Evolutionary conservation across 176 grass and related monocot genomes (phyloP).

Genomic region (Ensete glaucum): DNA sequence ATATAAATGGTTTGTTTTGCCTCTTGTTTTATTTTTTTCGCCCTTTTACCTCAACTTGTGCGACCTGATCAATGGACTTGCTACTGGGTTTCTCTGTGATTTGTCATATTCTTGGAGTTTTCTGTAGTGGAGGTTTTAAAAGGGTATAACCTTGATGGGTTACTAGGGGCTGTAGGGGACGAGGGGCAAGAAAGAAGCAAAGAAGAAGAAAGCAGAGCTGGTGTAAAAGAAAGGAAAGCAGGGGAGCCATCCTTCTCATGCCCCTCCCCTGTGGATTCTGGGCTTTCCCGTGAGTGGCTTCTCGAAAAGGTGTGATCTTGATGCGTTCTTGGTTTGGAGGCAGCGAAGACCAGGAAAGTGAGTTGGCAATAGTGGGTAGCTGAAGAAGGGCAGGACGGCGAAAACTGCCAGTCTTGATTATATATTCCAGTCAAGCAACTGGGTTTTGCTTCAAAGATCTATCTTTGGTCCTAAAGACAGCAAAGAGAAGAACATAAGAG

Average conservation of each 20-base stretch:
- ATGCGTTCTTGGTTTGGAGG: conserved; percentile 1
- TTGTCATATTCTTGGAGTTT: not conserved
- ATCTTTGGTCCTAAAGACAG: not conserved
- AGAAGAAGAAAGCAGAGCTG: not conserved
- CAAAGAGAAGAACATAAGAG: not conserved
- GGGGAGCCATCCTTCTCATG: conserved; percentile 12
- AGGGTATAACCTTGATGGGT: not conserved
- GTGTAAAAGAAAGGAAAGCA: conserved; percentile 9
- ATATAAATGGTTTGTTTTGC: not conserved
- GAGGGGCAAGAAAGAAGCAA: not conserved
- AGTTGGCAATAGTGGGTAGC: not conserved
- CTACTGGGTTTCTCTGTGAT: not conserved
- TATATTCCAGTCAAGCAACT: not conserved
- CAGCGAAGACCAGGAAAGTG: not conserved
- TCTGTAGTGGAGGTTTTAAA: not conserved
- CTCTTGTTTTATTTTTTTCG: not conserved
- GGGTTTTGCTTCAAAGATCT: conserved; percentile 4
- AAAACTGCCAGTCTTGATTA: not conserved
- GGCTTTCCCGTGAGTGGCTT: conserved; percentile 19
- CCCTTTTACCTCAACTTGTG: not conserved
- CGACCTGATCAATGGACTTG: not conserved
- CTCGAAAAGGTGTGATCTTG: conserved; percentile 22
- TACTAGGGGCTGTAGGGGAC: not conserved
- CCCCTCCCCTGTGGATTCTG: conserved; percentile 12
- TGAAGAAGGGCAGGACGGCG: not conserved